Conservation (phyloP, 2,329 filamentous ascomycete genomes). For the Nemania abortiva region DNA sequence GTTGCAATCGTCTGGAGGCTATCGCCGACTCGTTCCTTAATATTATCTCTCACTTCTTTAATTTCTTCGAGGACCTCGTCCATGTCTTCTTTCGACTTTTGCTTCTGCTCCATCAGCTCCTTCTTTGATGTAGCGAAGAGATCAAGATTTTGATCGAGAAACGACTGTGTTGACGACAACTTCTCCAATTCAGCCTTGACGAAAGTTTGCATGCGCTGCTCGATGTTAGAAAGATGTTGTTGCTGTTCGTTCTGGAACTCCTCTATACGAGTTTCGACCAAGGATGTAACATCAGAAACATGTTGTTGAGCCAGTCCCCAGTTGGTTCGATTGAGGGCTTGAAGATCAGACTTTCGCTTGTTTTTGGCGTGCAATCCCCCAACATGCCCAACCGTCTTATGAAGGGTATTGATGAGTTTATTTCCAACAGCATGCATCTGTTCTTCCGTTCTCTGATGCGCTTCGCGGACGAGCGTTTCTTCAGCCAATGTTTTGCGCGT, state of each 20-base stretch:
- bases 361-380: conserved; percentile 87
- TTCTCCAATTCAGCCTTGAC: conserved; percentile 80
- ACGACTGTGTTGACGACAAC: conserved; percentile 75
- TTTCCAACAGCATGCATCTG: conserved; percentile 79
- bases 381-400: conserved; percentile 83
- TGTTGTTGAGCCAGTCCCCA: conserved; percentile 83
- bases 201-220: conserved; percentile 79
- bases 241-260: conserved; percentile 80
- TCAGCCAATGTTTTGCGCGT: conserved; percentile 83
- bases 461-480: conserved; percentile 82
- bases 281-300: conserved; percentile 79
- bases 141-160: conserved; percentile 76
- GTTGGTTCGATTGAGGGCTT: conserved; percentile 79
- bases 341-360: conserved; percentile 84
- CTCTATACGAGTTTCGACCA: conserved; percentile 81
- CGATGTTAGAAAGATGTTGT: conserved; percentile 74
- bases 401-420: conserved; percentile 81
- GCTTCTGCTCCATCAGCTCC: conserved; percentile 75
- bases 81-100: conserved; percentile 83
- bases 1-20: conserved; percentile 85
- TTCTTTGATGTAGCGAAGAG: conserved; percentile 76
- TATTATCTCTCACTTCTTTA: conserved; percentile 85
- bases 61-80: conserved; percentile 93
- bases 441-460: conserved; percentile 86
- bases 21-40: conserved; percentile 87